phyloP scores from a whole-genome alignment of 768 basidiomycete genomes.

The Hygrocybe punicea region DNA sequence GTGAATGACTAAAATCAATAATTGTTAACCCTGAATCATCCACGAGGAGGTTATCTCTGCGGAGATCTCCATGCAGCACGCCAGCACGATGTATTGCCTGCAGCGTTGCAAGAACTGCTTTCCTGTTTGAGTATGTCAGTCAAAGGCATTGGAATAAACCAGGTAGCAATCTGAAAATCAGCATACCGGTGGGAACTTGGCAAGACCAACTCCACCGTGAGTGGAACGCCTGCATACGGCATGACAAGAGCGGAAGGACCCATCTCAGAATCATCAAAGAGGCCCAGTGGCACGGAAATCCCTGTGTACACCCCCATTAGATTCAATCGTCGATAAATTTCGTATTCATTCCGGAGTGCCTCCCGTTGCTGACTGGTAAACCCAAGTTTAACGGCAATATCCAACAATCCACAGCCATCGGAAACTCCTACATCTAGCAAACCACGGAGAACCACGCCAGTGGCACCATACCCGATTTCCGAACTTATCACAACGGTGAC shows the following conservation, averaged over 20 bases:
- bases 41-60: constrained; percentile 16
- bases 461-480: constrained; percentile 18
- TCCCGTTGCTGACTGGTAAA: constrained; percentile 15
- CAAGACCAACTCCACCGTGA: constrained; percentile 5
- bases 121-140: constrained; percentile 13
- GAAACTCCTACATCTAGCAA: constrained; percentile 14
- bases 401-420: constrained; percentile 9
- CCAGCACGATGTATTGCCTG: constrained; percentile 15
- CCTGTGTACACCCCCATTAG: constrained; percentile 14
- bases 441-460: constrained; percentile 17
- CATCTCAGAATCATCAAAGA: constrained; percentile 19
- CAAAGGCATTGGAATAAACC: too few relatives aligned
- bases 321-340: constrained; percentile 12
- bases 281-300: constrained; percentile 14
- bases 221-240: constrained; percentile 13
- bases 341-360: constrained; percentile 17
- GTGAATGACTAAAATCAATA: constrained; percentile 15
- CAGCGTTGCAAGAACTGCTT: constrained; percentile 12
- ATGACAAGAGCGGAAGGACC: constrained; percentile 16
- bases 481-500: constrained; percentile 14
- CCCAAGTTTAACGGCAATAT: constrained; percentile 17
- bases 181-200: constrained; percentile 14
- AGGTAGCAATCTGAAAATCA: constrained; percentile 6
- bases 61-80: constrained; percentile 20
- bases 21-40: constrained; percentile 16